A percentile compares a stretch with the other conserved stretches of the same genome.
Evolutionary conservation across 495 filamentous ascomycete species (phyloP).

Genomic region (Evernia prunastri): DNA sequence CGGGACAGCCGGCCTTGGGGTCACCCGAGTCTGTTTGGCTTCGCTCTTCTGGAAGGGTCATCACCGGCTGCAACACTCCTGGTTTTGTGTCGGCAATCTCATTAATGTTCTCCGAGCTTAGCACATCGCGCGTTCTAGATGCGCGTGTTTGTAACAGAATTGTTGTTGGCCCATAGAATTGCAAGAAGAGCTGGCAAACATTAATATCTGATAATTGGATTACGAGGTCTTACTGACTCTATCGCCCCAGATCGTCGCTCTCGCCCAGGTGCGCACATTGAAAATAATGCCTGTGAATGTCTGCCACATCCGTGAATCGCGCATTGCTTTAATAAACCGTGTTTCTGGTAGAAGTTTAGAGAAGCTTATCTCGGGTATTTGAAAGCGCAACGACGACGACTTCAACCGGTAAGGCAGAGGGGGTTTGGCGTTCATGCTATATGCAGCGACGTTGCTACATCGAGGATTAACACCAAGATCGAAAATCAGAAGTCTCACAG

Average conservation of each 20-base stretch:
- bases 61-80: constrained; percentile 45
- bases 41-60: constrained; percentile 33
- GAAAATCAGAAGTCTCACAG: not conserved
- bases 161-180: constrained; percentile 78
- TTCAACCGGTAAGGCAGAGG: constrained; percentile 81
- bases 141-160: constrained; percentile 81
- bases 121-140: constrained; percentile 63
- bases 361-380: constrained; percentile 61
- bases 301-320: constrained; percentile 64
- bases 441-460: constrained; percentile 76
- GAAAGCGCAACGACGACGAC: constrained; percentile 66
- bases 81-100: constrained; percentile 74
- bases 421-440: constrained; percentile 64
- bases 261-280: constrained; percentile 61
- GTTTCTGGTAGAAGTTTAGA: constrained; percentile 51
- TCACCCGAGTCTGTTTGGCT: constrained; percentile 20
- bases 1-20: constrained; percentile 27
- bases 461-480: constrained; percentile 14
- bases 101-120: constrained; percentile 69
- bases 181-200: constrained; percentile 62
- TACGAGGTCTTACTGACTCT: constrained; percentile 42
- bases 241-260: constrained; percentile 89
- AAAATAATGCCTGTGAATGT: constrained; percentile 53
- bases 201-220: constrained; percentile 7
- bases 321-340: constrained; percentile 65